These are phyloP conservation scores for Venturia carpophila DNA, from an alignment of 2,329 filamentous ascomycete genomes.

Conservation along the genomic window DNA sequence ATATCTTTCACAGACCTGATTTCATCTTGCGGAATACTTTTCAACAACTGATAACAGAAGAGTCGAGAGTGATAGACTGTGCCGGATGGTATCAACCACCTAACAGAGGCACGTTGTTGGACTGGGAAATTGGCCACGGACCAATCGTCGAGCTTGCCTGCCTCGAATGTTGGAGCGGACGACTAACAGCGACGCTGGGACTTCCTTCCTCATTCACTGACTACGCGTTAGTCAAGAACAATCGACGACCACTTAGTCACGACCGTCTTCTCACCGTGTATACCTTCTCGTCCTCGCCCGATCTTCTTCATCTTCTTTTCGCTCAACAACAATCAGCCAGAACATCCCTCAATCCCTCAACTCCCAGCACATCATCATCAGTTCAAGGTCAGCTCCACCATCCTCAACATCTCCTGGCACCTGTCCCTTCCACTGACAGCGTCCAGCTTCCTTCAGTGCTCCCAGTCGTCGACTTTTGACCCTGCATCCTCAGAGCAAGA, in stretches of 20 bases:
- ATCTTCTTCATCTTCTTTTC: constrained; percentile 13
- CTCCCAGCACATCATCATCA: constrained; percentile 18
- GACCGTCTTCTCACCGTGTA: neutral
- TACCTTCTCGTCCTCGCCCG: neutral
- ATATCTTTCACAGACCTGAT: neutral
- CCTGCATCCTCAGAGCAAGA: constrained; percentile 16
- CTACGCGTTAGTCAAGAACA: neutral
- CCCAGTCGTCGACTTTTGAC: constrained; percentile 16
- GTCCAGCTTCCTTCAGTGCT: constrained; percentile 15
- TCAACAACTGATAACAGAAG: neutral
- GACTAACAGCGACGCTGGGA: constrained; percentile 6
- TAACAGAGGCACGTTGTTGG: neutral
- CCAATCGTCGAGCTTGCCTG: neutral
- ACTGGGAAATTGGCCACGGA: neutral
- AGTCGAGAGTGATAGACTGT: neutral
- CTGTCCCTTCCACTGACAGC: neutral
- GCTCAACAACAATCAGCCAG: constrained; percentile 11
- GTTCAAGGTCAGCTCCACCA: constrained; percentile 15
- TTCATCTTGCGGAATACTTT: neutral
- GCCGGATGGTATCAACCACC: neutral
- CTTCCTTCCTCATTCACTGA: constrained; percentile 15
- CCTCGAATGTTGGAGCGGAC: neutral
- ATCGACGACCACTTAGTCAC: constrained; percentile 3
- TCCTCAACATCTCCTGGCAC: neutral
- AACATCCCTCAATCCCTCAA: constrained; percentile 17